Base-by-base conservation (phyloP, 805 yeast genomes). In the Metschnikowia peoriensis region DNA sequence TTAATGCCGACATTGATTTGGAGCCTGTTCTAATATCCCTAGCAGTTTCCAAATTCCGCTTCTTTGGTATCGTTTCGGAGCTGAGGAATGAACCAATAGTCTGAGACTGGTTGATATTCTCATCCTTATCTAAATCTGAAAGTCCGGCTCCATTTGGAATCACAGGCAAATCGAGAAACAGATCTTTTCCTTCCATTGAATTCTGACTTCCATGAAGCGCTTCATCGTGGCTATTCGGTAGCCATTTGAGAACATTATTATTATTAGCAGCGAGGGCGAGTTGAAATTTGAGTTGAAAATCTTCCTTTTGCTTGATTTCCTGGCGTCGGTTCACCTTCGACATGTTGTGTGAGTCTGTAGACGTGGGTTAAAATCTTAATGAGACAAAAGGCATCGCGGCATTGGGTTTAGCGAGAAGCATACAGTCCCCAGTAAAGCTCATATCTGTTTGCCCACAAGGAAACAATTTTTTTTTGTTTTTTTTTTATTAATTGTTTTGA, bases 301-400 rank as follows among this genome's bases (percentile, higher is more conserved):
- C 73, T 52, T 79, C 78, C 56, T 79, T 79, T 41, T 68, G 62
- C 55, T 76, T 72, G 39, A 79, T 78, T 44, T 78, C 81, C 39
- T 73, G 65, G 38, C 80, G 58, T 49, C 75, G 62, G 53, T 60
- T 65, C 14, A 55, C 58, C 39, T 60, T 65, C 17, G 64, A 53
- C 64, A 59, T 62, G 44, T 22, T 10, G 12, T 1, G n/a, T n/a
- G n/a, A 28, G 7, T 28, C 16, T 15, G 7, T 4, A 9, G 9
- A 10, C n/a, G 14, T 34, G 37, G 41, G 45, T 22, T 22, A 22
- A 22, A 22, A 22, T 22, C 2, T 22, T 22, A 22, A 22, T 22
- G 4, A 4, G 22, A 22, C 22, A 22, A 22, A 22, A 22, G 22
- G 22, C 22, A 22, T 22, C 22, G 22, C 22, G 22, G 22, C 22